phyloP scores from a whole-genome alignment of 352 stramenopile genomes.

The Globisporangium emineosum region DNA sequence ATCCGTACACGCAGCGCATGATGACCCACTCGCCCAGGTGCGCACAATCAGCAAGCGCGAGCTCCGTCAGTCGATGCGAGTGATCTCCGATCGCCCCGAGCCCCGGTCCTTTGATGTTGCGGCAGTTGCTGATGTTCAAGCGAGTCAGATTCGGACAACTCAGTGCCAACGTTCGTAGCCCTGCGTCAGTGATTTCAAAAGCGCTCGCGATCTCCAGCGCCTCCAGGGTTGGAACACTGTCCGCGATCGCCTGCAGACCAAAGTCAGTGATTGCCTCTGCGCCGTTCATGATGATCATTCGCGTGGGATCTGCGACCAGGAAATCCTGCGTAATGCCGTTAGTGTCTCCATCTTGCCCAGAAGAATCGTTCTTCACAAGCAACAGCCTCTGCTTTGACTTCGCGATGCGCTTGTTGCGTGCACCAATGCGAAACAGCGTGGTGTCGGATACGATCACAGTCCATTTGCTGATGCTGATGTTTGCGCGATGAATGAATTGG shows the following conservation, averaged over 20 bases:
- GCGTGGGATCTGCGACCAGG: constrained; percentile 24
- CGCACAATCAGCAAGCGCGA: constrained; percentile 50
- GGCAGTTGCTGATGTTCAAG: constrained; percentile 52
- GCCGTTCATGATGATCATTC: constrained; percentile 56
- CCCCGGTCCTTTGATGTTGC: constrained; percentile 47
- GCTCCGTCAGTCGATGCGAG: constrained; percentile 31
- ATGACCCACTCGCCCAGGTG: constrained; percentile 72
- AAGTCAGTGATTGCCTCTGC: constrained; percentile 62
- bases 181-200: constrained; percentile 47
- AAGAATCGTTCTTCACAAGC: constrained; percentile 10
- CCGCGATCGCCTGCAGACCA: constrained; percentile 47
- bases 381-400: constrained; percentile 21
- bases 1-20: constrained; percentile 61
- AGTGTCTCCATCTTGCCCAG: background rate
- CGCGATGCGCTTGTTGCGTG: constrained; percentile 53
- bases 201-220: constrained; percentile 51
- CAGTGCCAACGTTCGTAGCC: constrained; percentile 45
- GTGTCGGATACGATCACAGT: constrained; percentile 65
- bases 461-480: constrained; percentile 62
- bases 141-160: constrained; percentile 44
- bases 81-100: constrained; percentile 63
- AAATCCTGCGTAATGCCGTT: background rate
- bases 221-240: constrained; percentile 48
- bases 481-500: constrained; percentile 52
- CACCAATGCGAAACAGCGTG: constrained; percentile 56